These are phyloP conservation scores for Acanthamoeba lugdunensis DNA, from an alignment of 208 protist species.

Conservation along the genomic window DNA sequence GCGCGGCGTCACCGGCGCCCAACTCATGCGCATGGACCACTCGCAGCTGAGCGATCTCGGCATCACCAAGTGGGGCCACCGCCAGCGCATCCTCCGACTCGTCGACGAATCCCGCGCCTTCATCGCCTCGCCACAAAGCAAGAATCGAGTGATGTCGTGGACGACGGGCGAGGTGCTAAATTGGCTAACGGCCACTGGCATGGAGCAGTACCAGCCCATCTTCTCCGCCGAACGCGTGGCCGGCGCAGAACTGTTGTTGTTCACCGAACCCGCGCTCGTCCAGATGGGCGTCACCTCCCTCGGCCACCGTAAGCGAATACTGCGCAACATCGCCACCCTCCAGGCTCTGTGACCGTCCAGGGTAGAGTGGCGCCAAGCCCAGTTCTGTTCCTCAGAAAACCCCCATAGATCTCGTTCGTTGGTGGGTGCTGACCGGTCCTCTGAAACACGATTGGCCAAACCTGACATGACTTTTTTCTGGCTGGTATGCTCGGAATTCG, in stretches of 20 bases:
- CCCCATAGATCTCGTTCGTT: too few species aligned
- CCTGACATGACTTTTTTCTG: too few species aligned
- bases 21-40: constrained; percentile 48
- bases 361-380: too few species aligned
- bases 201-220: constrained; percentile 23
- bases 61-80: constrained; percentile 19
- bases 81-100: constrained; percentile 2
- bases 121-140: background rate
- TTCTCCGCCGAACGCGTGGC: background rate
- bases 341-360: too few species aligned
- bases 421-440: too few species aligned
- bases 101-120: background rate
- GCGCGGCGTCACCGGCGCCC: constrained; percentile 13
- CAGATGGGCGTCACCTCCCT: constrained; percentile 26
- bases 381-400: too few species aligned
- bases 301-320: constrained; percentile 18
- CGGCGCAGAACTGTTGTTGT: constrained; percentile 1
- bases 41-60: background rate
- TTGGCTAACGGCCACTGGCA: constrained; percentile 14
- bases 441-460: too few species aligned
- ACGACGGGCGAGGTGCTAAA: background rate
- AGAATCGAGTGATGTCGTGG: background rate
- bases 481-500: too few species aligned
- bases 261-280: background rate
- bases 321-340: constrained; percentile 32